A percentile compares a stretch with the other conserved stretches of the same genome.
Conservation (phyloP, 139 green algal species). For the Tetraselmis striata region DNA sequence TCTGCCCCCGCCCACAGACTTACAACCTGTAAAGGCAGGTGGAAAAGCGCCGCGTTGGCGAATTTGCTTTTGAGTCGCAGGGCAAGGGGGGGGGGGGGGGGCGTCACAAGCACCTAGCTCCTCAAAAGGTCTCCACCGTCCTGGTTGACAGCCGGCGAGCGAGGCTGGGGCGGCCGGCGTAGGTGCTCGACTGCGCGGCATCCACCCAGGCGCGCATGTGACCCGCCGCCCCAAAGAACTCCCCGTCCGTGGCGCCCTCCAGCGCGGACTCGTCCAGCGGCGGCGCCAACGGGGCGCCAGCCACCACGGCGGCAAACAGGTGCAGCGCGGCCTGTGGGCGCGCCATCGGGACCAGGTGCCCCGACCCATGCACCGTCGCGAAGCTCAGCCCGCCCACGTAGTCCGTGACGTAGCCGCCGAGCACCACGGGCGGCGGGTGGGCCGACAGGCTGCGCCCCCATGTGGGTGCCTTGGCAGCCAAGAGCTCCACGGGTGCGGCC, state of each 20-base stretch:
- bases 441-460: conserved; percentile 12
- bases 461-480: conserved; percentile 9
- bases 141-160: too few species aligned
- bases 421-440: conserved; percentile 3
- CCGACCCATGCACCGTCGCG: conserved; percentile 22
- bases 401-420: conserved; percentile 20
- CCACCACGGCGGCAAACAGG: conserved; percentile 13
- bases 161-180: too few species aligned
- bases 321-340: conserved; percentile 8
- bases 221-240: not conserved
- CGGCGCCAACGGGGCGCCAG: conserved; percentile 6
- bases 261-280: not conserved
- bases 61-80: too few species aligned
- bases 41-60: too few species aligned
- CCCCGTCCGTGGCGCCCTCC: not conserved
- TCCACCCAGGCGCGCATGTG: not conserved
- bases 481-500: not conserved
- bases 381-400: conserved; percentile 21
- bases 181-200: not conserved
- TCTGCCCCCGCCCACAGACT: too few species aligned
- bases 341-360: conserved; percentile 28
- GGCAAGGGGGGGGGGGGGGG: too few species aligned
- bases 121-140: too few species aligned
- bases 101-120: too few species aligned
- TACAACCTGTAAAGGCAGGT: too few species aligned